These are phyloP conservation scores for Claviceps spartinae DNA, from an alignment of 2,329 filamentous ascomycete species.

Conservation along the genomic window DNA sequence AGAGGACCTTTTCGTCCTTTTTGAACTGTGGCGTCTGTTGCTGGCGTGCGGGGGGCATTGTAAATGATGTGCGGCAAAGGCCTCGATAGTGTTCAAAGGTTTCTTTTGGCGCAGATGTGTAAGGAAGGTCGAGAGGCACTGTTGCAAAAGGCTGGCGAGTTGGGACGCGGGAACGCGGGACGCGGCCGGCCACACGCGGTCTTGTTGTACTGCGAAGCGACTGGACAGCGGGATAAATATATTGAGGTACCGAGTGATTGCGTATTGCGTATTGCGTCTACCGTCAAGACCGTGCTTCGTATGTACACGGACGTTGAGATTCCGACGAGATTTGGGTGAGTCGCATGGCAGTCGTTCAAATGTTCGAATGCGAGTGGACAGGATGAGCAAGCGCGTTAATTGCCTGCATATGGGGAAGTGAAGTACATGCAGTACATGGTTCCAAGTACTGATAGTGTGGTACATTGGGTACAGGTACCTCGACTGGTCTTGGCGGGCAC, in stretches of 20 bases:
- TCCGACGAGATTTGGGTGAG: background rate
- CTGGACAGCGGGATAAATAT: background rate
- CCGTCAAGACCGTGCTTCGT: background rate
- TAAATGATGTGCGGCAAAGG: conserved; percentile 2
- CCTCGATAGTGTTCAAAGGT: background rate
- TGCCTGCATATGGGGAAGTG: conserved; percentile 5
- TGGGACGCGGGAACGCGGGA: background rate
- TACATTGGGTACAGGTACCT: background rate
- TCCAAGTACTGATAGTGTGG: background rate
- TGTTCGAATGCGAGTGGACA: background rate
- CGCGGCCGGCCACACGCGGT: background rate
- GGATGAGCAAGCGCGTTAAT: conserved; percentile 6
- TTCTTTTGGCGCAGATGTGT: background rate
- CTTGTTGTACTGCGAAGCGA: background rate
- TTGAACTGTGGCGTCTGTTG: conserved; percentile 34
- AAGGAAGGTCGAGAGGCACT: background rate
- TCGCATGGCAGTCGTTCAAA: background rate
- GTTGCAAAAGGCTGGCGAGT: background rate
- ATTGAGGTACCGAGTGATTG: background rate
- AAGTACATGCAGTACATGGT: background rate
- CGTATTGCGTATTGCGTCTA: background rate
- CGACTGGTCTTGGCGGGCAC: background rate
- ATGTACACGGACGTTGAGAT: background rate
- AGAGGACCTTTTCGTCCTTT: conserved; percentile 89
- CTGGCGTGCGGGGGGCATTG: conserved; percentile 30